Conservation (phyloP, 176 grass and related monocot species). For the Zoysia pacifica region DNA sequence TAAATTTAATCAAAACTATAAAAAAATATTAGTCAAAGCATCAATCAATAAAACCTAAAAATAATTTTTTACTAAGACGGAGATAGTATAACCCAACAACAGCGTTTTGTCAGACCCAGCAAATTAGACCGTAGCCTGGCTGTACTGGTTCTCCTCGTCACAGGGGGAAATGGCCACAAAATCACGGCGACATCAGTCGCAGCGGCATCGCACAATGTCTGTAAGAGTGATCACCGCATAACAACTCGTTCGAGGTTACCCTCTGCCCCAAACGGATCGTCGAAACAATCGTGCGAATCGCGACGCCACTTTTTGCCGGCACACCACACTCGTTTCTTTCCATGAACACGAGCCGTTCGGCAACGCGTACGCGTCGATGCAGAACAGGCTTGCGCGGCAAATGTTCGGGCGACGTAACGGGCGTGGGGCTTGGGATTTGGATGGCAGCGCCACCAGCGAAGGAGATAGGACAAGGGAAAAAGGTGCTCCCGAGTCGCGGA, state of each 20-base stretch:
- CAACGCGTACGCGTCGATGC: constrained; percentile 8
- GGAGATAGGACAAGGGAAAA: background rate
- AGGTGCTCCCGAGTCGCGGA: background rate
- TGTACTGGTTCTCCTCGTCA: background rate
- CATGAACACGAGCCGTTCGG: background rate
- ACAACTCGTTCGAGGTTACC: background rate
- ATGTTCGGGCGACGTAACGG: background rate
- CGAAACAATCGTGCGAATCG: background rate
- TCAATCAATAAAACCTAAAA: too few relatives aligned
- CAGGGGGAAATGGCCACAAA: background rate
- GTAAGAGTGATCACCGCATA: background rate
- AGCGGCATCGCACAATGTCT: background rate
- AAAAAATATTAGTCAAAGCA: too few relatives aligned
- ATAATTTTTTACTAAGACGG: background rate
- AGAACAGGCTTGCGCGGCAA: background rate
- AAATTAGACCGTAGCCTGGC: background rate
- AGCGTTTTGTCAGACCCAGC: background rate
- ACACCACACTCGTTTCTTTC: background rate
- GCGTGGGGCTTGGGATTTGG: background rate
- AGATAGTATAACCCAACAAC: background rate
- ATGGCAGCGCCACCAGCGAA: background rate
- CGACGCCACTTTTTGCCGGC: background rate
- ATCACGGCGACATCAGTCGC: background rate
- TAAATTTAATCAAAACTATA: too few relatives aligned
- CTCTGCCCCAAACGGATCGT: background rate